Conservation (phyloP, 2,329 filamentous ascomycete species). For the Trichoderma simmonsii region DNA sequence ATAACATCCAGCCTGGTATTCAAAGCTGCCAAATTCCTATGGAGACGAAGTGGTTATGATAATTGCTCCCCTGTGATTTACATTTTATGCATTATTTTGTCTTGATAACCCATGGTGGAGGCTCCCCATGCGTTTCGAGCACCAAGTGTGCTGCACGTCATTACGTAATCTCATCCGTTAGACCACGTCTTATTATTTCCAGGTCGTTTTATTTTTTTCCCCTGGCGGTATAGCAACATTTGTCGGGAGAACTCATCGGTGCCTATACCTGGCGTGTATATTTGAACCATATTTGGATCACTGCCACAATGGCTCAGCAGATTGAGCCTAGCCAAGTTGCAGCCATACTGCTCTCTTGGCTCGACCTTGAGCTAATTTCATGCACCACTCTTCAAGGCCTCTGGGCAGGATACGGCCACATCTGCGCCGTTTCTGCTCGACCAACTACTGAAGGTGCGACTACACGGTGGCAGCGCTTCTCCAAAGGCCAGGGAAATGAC, state of each 20-base stretch:
- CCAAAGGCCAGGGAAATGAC: conserved; percentile 13
- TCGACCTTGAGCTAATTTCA: conserved; percentile 40
- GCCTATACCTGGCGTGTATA: background rate
- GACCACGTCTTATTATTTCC: background rate
- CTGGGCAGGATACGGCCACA: conserved; percentile 54
- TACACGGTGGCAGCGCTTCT: conserved; percentile 14
- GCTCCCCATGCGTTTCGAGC: background rate
- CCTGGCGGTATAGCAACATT: background rate
- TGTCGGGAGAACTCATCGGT: background rate
- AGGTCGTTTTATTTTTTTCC: background rate
- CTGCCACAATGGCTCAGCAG: background rate
- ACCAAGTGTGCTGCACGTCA: background rate
- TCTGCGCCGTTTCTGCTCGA: conserved; percentile 52
- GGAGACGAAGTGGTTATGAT: no score
- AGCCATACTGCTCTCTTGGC: conserved; percentile 38
- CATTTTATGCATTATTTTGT: background rate
- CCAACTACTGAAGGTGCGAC: conserved; percentile 26
- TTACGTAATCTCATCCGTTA: background rate
- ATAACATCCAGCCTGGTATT: no score
- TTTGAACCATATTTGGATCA: no score
- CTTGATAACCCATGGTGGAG: background rate
- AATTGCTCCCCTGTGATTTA: background rate
- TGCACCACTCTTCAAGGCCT: conserved; percentile 41
- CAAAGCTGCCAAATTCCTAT: no score
- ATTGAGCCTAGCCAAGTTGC: conserved; percentile 27